These are phyloP conservation scores for Thielaviopsis euricoi DNA, from an alignment of 2,329 filamentous ascomycete species.

Conservation along the genomic window DNA sequence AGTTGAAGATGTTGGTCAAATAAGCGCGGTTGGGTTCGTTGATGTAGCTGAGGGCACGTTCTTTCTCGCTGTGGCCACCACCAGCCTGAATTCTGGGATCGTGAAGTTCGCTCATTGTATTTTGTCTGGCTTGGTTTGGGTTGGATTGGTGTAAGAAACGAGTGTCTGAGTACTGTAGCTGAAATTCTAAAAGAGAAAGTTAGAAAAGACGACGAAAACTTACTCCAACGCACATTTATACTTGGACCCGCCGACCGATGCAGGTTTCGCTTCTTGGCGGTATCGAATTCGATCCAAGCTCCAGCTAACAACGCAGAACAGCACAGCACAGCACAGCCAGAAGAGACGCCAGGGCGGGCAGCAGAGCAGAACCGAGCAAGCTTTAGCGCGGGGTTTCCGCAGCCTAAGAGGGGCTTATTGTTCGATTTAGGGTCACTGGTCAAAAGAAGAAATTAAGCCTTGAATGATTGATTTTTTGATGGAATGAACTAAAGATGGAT, in stretches of 20 bases:
- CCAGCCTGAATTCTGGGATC: conserved; percentile 27
- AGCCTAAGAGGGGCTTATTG: not conserved
- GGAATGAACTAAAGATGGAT: no score
- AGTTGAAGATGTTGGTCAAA: conserved; percentile 29
- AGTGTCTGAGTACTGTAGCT: no score
- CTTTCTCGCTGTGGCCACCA: conserved; percentile 28
- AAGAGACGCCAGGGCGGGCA: not conserved
- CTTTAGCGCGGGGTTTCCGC: not conserved
- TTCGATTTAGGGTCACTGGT: not conserved
- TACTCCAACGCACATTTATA: no score
- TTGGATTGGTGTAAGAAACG: not conserved
- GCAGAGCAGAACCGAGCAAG: no score
- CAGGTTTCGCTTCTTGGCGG: no score
- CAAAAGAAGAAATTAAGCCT: not conserved
- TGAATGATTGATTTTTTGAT: no score
- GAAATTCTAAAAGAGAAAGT: no score
- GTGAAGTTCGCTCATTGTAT: conserved; percentile 8
- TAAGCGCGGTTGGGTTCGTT: conserved; percentile 25
- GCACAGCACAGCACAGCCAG: not conserved
- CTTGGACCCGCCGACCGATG: no score
- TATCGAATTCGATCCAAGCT: no score
- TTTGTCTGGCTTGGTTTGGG: not conserved
- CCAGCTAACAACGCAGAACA: not conserved
- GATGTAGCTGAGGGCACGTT: conserved; percentile 25
- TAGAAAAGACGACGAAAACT: no score